A percentile compares a stretch with the other conserved stretches of the same genome.
Conservation (phyloP, 202 grass and related monocot species). For the Hordeum pubiflorum region DNA sequence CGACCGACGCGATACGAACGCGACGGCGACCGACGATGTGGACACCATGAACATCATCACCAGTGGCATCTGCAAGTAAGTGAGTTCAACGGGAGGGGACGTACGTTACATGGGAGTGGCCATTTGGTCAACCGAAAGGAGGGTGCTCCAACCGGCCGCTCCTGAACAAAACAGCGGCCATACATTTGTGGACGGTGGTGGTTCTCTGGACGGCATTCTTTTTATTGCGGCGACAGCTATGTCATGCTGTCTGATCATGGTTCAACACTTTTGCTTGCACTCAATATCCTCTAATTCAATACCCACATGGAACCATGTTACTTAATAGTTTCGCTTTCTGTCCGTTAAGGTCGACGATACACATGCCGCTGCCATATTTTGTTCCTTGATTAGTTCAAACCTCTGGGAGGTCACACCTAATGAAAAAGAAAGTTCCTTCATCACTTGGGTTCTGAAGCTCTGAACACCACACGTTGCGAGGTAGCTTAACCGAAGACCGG, state of each 20-base stretch:
- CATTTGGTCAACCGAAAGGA: conserved; percentile 11
- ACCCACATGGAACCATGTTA: not conserved
- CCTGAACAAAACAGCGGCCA: not conserved
- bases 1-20: conserved; percentile 18
- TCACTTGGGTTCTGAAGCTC: not conserved
- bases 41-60: not conserved
- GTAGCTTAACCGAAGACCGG: conserved; percentile 7
- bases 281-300: conserved; percentile 20
- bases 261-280: conserved; percentile 31
- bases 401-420: not conserved
- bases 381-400: not conserved
- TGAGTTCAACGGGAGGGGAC: not conserved
- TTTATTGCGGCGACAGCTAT: not conserved
- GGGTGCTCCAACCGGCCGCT: not conserved
- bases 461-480: conserved; percentile 16
- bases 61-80: not conserved
- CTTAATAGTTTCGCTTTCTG: not conserved
- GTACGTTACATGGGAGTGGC: not conserved
- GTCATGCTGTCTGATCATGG: conserved; percentile 1
- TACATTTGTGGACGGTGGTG: conserved; percentile 20
- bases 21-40: not conserved
- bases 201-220: conserved; percentile 57
- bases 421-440: conserved; percentile 2
- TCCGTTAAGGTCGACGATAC: not conserved
- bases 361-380: not conserved